Percentiles rank a stretch among this genome's conserved stretches.
Conservation (phyloP, 1,139 yeast genomes). For the Suhomyces maxii region DNA sequence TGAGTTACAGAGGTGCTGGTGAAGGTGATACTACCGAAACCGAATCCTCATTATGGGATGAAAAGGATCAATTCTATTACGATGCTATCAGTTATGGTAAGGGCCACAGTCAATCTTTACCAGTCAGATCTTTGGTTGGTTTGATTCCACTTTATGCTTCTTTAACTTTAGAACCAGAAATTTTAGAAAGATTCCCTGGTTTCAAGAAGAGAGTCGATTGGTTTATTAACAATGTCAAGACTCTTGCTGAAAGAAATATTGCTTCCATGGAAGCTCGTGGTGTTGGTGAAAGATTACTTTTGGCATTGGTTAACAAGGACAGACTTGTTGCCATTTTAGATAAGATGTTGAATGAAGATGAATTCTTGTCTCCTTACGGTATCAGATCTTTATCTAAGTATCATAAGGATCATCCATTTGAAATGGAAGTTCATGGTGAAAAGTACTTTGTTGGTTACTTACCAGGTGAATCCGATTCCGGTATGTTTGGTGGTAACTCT, state of each 20-base stretch:
- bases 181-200: conserved; percentile 75
- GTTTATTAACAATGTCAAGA: conserved; percentile 74
- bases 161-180: conserved; percentile 84
- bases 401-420: conserved; percentile 84
- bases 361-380: conserved; percentile 85
- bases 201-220: conserved; percentile 85
- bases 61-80: conserved; percentile 83
- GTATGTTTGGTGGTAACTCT: conserved; percentile 95
- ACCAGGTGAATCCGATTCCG: conserved; percentile 93
- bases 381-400: conserved; percentile 86
- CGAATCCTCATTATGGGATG: conserved; percentile 83
- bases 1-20: conserved; percentile 68
- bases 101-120: conserved; percentile 67
- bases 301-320: conserved; percentile 82
- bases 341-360: conserved; percentile 85
- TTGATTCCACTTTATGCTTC: conserved; percentile 92
- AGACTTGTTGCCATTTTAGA: conserved; percentile 74
- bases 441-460: conserved; percentile 74
- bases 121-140: conserved; percentile 90
- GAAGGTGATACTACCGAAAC: conserved; percentile 46
- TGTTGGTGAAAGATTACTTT: conserved; percentile 77
- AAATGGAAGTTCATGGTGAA: conserved; percentile 82
- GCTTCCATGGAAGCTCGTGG: conserved; percentile 88
- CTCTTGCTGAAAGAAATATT: conserved; percentile 81
- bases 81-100: conserved; percentile 91